Conservation (phyloP, 2,329 filamentous ascomycete genomes). For the Lachnellula hyalina region DNA sequence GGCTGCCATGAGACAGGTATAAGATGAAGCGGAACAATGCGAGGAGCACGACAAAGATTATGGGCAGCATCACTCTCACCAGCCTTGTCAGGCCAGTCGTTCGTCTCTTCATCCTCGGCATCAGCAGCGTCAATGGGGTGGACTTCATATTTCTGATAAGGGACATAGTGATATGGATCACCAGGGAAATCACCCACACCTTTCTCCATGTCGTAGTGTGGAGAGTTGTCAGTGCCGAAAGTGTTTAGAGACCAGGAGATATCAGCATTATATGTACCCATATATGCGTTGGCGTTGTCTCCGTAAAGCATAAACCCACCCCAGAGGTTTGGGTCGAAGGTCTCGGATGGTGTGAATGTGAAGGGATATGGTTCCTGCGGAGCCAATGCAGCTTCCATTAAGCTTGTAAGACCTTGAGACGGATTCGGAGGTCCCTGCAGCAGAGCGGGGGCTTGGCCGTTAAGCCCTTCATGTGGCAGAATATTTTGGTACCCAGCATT, state of each 20-base stretch:
- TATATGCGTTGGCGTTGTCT: constrained; percentile 20
- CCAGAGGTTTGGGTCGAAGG: constrained; percentile 21
- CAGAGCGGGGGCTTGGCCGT: not conserved
- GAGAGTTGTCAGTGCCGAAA: constrained; percentile 17
- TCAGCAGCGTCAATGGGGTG: constrained; percentile 16
- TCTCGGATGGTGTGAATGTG: constrained; percentile 18
- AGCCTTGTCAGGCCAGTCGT: constrained; percentile 27
- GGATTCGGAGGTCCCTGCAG: not conserved
- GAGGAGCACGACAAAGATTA: constrained; percentile 9
- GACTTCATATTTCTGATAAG: constrained; percentile 15
- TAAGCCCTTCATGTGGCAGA: not conserved
- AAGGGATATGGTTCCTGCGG: constrained; percentile 15
- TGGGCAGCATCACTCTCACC: constrained; percentile 1
- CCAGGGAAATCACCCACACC: constrained; percentile 14
- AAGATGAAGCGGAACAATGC: constrained; percentile 17
- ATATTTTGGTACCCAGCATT: constrained; percentile 1
- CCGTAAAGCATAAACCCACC: constrained; percentile 26
- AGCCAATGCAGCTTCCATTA: constrained; percentile 28
- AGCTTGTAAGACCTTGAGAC: constrained; percentile 23
- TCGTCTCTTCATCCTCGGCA: constrained; percentile 24
- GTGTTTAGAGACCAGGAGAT: constrained; percentile 28
- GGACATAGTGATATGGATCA: constrained; percentile 16
- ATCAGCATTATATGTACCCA: constrained; percentile 29
- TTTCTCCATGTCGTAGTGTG: constrained; percentile 16
- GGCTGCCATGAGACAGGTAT: constrained; percentile 25